These are phyloP conservation scores for Annulohypoxylon maeteangense DNA, from an alignment of 495 filamentous ascomycete genomes.

Conservation along the genomic window DNA sequence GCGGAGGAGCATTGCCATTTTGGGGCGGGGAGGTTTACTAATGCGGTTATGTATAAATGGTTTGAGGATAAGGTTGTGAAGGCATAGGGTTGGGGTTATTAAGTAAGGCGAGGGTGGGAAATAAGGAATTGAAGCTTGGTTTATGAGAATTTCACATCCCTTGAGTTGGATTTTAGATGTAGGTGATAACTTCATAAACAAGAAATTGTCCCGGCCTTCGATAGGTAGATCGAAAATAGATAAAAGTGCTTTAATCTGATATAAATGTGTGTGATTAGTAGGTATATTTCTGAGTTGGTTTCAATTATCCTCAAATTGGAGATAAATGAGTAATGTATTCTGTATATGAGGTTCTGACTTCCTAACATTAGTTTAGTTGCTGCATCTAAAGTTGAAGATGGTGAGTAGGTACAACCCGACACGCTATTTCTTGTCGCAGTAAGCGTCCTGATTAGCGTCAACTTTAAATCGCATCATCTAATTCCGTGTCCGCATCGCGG, in stretches of 20 bases:
- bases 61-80: constrained; percentile 34
- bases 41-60: constrained; percentile 35
- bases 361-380: neutral
- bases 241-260: too few relatives aligned
- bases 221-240: too few relatives aligned
- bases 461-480: constrained; percentile 43
- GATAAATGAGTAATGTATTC: neutral
- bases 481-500: constrained; percentile 40
- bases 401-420: neutral
- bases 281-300: too few relatives aligned
- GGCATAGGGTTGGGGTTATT: neutral
- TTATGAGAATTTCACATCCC: too few relatives aligned
- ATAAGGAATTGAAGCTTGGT: too few relatives aligned
- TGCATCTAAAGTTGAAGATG: neutral
- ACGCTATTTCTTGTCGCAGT: neutral
- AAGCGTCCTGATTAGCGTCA: neutral
- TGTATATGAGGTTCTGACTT: neutral
- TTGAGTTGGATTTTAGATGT: too few relatives aligned
- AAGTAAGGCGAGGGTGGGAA: too few relatives aligned
- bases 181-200: too few relatives aligned
- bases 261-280: too few relatives aligned
- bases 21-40: constrained; percentile 31
- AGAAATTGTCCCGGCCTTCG: too few relatives aligned
- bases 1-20: constrained; percentile 38
- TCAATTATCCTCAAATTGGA: too few relatives aligned